Base-by-base conservation (phyloP, 192 early-diverging fungal species). In the Linnemannia schmuckeri region DNA sequence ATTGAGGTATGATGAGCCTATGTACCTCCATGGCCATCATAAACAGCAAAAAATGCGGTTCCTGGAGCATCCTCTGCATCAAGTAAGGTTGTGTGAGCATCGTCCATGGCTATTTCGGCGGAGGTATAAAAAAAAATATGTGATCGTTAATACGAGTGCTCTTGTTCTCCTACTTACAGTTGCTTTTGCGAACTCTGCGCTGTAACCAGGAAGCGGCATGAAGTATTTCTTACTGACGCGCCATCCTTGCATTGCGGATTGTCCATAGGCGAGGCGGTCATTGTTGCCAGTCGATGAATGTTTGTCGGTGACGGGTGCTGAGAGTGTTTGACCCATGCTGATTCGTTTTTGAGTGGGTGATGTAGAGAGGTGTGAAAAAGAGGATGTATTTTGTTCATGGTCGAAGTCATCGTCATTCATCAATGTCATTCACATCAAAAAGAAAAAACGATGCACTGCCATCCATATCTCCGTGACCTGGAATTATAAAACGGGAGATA, bases 181-280 rank as follows among this genome's bases (percentile, higher is more conserved):
- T 12, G 15, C 44, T 13, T 3, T 8, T 66, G n/a, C 27, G 8
- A 57, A 6, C 6, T 57, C 20, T 63, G 57, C n/a, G 22, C 24
- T 30, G 22, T 30, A n/a, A n/a, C 20, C 33, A 6, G 69, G 55
- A 30, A 22, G 18, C 1, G 52, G 55, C 68, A 68, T 27, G 22
- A 61, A 46, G 17, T 22, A 57, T 30, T 66, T 22, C 93, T 95
- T 93, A 94, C 94, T 95, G 55, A 96, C 91, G 90, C 98, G 93
- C 98, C 98, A 99, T 68, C 98, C 98, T 91, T 99, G 98, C 98
- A 99, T 99, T 69, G 92, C 93, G 27, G 95, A 97, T 49, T 96
- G 95, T 66, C 95, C 97, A 87, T 94, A 99, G 37, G 93, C 88
- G 74, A 96, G 88, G 72, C 96, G 92, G 55, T 94, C 89, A 88